Evolutionary conservation across 2,329 filamentous ascomycete species (phyloP).

Genomic region (Myriosclerotinia scirpicola): DNA sequence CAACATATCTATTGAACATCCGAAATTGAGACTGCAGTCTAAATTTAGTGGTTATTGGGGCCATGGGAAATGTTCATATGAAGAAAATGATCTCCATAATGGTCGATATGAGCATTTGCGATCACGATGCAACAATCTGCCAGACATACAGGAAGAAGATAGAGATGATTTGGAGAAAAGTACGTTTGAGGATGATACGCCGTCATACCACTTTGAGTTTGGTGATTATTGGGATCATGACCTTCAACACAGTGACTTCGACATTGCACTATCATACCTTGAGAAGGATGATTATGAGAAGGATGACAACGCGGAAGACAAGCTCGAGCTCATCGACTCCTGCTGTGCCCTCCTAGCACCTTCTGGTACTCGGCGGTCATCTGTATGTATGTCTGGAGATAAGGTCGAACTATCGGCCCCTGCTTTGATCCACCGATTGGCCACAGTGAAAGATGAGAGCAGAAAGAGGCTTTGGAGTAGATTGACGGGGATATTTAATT

Average conservation of each 20-base stretch:
- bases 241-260: neutral
- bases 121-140: neutral
- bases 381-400: neutral
- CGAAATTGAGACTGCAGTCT: neutral
- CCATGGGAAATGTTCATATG: neutral
- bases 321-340: neutral
- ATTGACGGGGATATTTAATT: neutral
- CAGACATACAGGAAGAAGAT: neutral
- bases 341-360: neutral
- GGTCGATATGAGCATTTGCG: neutral
- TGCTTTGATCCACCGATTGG: neutral
- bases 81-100: neutral
- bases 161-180: neutral
- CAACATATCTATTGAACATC: neutral
- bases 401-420: neutral
- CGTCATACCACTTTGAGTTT: no score
- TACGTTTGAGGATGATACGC: slow-evolving; percentile 6
- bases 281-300: neutral
- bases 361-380: neutral
- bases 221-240: neutral
- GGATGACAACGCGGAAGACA: neutral
- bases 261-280: neutral
- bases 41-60: neutral
- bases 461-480: neutral
- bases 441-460: neutral